Percentiles rank a stretch among this genome's conserved stretches.
phyloP scores from a whole-genome alignment of 2,329 filamentous ascomycete genomes.

The Sarocladium oryzae region DNA sequence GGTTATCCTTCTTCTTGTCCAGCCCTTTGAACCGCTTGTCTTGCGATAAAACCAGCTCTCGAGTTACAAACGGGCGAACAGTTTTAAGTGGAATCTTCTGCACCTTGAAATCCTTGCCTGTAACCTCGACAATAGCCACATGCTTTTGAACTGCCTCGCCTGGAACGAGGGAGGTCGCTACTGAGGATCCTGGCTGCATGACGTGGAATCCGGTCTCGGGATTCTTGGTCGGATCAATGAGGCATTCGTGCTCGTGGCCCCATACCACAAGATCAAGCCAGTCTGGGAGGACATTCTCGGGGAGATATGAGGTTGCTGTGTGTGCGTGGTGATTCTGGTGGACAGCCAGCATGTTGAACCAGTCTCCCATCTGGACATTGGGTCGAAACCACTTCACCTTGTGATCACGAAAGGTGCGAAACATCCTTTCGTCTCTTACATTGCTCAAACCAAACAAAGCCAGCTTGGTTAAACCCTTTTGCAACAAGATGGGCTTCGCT shows the following conservation, averaged over 20 bases:
- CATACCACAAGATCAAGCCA: slow-evolving; percentile 90
- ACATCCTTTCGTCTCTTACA: slow-evolving; percentile 89
- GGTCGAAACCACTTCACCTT: slow-evolving; percentile 93
- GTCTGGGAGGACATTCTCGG: slow-evolving; percentile 85
- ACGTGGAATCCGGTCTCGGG: slow-evolving; percentile 87
- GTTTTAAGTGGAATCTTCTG: slow-evolving; percentile 80
- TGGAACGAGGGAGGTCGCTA: slow-evolving; percentile 84
- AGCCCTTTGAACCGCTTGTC: slow-evolving; percentile 72
- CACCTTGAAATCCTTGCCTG: slow-evolving; percentile 71
- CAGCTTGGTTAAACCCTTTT: slow-evolving; percentile 89
- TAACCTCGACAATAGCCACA: slow-evolving; percentile 78
- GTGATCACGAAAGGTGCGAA: slow-evolving; percentile 85
- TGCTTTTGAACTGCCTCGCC: slow-evolving; percentile 90
- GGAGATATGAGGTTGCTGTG: slow-evolving; percentile 86
- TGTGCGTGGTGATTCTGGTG: slow-evolving; percentile 96
- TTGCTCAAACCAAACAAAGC: slow-evolving; percentile 94
- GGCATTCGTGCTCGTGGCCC: slow-evolving; percentile 96
- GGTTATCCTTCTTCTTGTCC: slow-evolving; percentile 76
- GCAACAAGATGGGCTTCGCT: slow-evolving; percentile 83
- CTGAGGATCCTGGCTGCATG: slow-evolving; percentile 94
- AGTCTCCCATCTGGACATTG: slow-evolving; percentile 70
- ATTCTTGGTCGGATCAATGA: slow-evolving; percentile 79
- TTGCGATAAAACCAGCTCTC: slow-evolving; percentile 70
- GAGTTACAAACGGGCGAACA: slow-evolving; percentile 84
- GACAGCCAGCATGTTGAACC: slow-evolving; percentile 93